Base-by-base conservation (phyloP, 73 alveolate genomes). In the Durusdinium trenchii region DNA sequence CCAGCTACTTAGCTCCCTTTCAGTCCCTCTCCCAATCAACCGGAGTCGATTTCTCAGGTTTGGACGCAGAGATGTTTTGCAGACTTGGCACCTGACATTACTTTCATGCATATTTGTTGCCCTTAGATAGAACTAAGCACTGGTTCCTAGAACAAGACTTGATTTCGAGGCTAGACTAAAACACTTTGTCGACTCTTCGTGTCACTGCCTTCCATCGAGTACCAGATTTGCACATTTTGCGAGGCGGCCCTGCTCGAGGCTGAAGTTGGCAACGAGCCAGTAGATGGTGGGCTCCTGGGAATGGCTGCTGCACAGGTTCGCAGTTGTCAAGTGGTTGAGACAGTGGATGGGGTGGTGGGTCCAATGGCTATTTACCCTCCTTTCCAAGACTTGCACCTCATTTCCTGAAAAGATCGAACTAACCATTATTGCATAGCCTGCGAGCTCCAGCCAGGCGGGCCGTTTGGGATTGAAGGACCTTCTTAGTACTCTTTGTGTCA, bases 251-350 rank as follows among this genome's bases (percentile, higher is more conserved):
- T 91, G 4, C 57, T 91, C 23, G 98, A 69, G 26, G 98, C 98
- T 0, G 98, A 91, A 76, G 75, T 57, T n/a, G 54, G 52, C 89
- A 91, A 91, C 43, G 98, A 91, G 89, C 98, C 98, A 12, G 98
- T 91, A 51, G 98, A 91, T 69, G 98, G 98, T 14, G 98, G 98
- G 47, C 67, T 91, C 64, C 76, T 91, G 54, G 98, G 98, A 1
- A 91, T 91, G 98, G 98, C 98, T 10, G 98, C 89, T 0, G 98
- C 89, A 6, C 98, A 91, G 98, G 97, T 71, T 40, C 18, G 32
- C 76, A 62, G n/a, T n/a, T n/a, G n/a, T 23, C 76, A 10, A 6
- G 76, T 62, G 7, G 18, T 35, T 62, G 23, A 14, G 67, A 54
- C 23, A 20, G 10, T 54, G 67, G 67, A 54, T 54, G 67, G 30